These are phyloP conservation scores for Helenozyma rhizophorensis DNA, from an alignment of 805 yeast genomes.

Conservation along the genomic window DNA sequence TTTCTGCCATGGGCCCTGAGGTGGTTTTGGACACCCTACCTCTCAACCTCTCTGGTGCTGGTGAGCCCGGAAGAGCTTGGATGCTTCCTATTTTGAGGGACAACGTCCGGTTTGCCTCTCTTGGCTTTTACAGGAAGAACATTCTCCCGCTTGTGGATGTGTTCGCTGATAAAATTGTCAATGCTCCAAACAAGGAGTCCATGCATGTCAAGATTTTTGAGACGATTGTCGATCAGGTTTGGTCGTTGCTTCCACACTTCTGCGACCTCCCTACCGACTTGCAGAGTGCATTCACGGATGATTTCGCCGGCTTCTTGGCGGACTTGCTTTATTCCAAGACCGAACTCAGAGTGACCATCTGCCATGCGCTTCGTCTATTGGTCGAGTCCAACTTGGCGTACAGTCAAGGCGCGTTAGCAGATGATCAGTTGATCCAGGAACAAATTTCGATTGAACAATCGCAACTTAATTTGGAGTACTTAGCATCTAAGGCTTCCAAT, in stretches of 20 bases:
- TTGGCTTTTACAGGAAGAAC: constrained; percentile 57
- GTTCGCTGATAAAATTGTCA: constrained; percentile 46
- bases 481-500: constrained; percentile 66
- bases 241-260: constrained; percentile 88
- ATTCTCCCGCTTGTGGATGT: constrained; percentile 62
- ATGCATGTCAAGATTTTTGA: constrained; percentile 72
- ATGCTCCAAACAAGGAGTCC: constrained; percentile 47
- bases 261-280: constrained; percentile 84
- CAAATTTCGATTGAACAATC: constrained; percentile 58
- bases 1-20: constrained; percentile 83
- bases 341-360: constrained; percentile 72
- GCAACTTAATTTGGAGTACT: constrained; percentile 52
- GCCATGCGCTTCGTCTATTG: constrained; percentile 72
- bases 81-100: constrained; percentile 86
- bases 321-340: constrained; percentile 69
- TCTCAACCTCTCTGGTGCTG: constrained; percentile 60
- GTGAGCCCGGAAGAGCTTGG: constrained; percentile 90
- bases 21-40: constrained; percentile 72
- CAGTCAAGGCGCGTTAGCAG: constrained; percentile 53
- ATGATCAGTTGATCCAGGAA: constrained; percentile 54
- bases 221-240: constrained; percentile 85
- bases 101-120: constrained; percentile 65
- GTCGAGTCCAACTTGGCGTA: constrained; percentile 74
- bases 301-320: constrained; percentile 75
- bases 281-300: constrained; percentile 56